phyloP scores from a whole-genome alignment of 345 rosid species.

The Schrenkiella parvula region DNA sequence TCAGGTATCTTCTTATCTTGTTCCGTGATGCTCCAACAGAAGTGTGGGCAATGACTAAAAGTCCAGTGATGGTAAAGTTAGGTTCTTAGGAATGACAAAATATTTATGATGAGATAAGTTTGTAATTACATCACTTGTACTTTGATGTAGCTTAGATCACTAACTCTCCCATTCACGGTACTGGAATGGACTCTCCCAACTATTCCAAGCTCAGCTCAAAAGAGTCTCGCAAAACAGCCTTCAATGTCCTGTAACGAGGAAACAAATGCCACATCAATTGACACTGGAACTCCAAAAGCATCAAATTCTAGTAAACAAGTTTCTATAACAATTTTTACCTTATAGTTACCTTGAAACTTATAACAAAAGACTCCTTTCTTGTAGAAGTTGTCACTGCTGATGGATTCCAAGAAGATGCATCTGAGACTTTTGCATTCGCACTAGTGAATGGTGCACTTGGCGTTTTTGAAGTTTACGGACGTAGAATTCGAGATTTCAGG shows the following conservation, averaged over 20 bases:
- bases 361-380: slow-evolving; percentile 11
- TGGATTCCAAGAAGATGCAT: slow-evolving; percentile 48
- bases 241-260: slow-evolving; percentile 38
- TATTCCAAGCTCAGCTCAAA: slow-evolving; percentile 57
- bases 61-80: slow-evolving; percentile 70
- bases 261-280: slow-evolving; percentile 39
- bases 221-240: slow-evolving; percentile 43
- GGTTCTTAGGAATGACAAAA: neutral
- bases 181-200: slow-evolving; percentile 96
- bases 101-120: neutral
- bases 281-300: slow-evolving; percentile 38
- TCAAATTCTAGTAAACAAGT: slow-evolving; percentile 57
- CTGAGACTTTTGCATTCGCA: slow-evolving; percentile 89
- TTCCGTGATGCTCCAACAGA: slow-evolving; percentile 94
- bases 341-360: neutral
- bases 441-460: slow-evolving; percentile 91
- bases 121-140: slow-evolving; percentile 46
- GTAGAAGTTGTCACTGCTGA: slow-evolving; percentile 46
- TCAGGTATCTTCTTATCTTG: slow-evolving; percentile 86
- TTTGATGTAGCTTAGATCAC: slow-evolving; percentile 92
- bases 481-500: slow-evolving; percentile 92
- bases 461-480: slow-evolving; percentile 84
- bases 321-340: too few species aligned
- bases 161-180: slow-evolving; percentile 95
- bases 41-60: slow-evolving; percentile 96